Percentiles rank a stretch among this genome's conserved stretches.
Conservation (phyloP, 306 rosid species). For the Senna tora region DNA sequence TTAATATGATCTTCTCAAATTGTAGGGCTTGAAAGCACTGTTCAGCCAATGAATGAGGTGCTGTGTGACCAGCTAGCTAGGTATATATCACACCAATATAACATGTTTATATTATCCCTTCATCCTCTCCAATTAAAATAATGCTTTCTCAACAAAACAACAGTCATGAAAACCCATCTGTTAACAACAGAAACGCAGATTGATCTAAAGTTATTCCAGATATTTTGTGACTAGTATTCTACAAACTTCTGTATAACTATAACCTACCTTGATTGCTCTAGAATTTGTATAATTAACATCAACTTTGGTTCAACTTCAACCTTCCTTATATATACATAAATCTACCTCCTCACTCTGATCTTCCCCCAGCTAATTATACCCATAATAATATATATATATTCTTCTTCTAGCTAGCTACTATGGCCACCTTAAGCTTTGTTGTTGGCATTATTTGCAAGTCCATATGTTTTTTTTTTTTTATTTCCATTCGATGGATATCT, state of each 20-base stretch:
- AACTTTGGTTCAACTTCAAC: background rate
- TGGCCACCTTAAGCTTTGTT: conserved; percentile 28
- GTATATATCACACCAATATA: background rate
- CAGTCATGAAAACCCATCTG: background rate
- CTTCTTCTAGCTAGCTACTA: background rate
- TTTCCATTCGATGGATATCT: too few species aligned
- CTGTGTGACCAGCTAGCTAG: background rate
- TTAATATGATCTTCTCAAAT: background rate
- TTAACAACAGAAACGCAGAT: conserved; percentile 18
- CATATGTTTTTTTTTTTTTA: background rate
- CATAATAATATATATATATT: too few species aligned
- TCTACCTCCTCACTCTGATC: too few species aligned
- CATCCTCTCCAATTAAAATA: too few species aligned
- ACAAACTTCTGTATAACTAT: background rate
- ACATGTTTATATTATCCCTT: too few species aligned
- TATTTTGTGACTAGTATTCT: background rate
- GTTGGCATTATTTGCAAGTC: conserved; percentile 33
- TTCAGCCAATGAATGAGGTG: background rate
- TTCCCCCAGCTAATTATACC: background rate
- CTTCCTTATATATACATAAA: background rate
- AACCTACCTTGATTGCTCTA: background rate
- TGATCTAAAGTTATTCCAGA: conserved; percentile 4
- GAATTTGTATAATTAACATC: background rate
- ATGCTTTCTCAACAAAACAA: background rate
- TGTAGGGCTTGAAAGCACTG: background rate